These are phyloP conservation scores for Eucalyptus pauciflora DNA, from an alignment of 345 rosid species.

Conservation along the genomic window DNA sequence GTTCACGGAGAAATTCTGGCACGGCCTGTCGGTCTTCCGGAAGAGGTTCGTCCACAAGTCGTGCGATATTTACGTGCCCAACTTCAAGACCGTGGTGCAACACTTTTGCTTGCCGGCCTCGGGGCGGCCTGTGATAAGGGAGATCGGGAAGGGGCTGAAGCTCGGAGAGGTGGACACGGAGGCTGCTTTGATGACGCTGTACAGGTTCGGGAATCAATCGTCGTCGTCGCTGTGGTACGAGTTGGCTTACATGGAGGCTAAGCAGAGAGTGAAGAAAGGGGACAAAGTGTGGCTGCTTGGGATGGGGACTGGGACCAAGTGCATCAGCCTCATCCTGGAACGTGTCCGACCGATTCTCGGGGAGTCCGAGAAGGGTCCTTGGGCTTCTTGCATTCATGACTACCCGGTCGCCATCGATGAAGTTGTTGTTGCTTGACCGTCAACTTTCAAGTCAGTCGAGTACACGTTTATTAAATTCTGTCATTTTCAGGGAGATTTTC, in stretches of 20 bases:
- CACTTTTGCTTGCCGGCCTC: constrained; percentile 48
- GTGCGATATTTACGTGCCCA: constrained; percentile 24
- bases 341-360: constrained; percentile 21
- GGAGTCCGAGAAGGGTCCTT: constrained; percentile 18
- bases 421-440: not conserved
- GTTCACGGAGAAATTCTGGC: constrained; percentile 5
- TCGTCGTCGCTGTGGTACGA: constrained; percentile 49
- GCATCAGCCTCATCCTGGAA: constrained; percentile 25
- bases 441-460: not conserved
- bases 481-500: not conserved
- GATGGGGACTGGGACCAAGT: constrained; percentile 39
- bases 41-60: constrained; percentile 10
- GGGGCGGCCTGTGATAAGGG: constrained; percentile 23
- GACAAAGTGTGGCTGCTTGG: constrained; percentile 40
- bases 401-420: constrained; percentile 9
- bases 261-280: constrained; percentile 36
- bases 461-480: not conserved
- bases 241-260: constrained; percentile 38
- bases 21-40: constrained; percentile 6
- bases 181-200: constrained; percentile 39
- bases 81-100: constrained; percentile 27
- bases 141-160: constrained; percentile 33
- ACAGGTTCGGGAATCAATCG: constrained; percentile 54
- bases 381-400: constrained; percentile 21
- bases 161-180: constrained; percentile 25